Evolutionary conservation across 805 yeast species (phyloP), one percentile per base, ranked within the genome.

Genomic region (Candida nemodendra): DNA sequence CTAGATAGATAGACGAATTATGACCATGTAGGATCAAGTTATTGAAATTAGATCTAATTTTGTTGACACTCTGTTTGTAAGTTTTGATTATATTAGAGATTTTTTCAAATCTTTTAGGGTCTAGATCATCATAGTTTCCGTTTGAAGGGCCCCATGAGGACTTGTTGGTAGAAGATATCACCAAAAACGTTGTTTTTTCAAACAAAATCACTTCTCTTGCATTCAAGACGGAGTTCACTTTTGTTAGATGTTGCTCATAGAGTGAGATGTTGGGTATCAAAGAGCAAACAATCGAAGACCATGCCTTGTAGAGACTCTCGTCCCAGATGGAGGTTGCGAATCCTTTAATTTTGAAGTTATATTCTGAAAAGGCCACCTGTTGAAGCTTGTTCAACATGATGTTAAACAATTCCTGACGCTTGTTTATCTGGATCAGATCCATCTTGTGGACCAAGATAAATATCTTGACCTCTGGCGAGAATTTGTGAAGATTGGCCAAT

Each of bases 271-370:
- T 91, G 11, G 99, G 97, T 40, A 93, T 91, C 49, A 93, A 71
- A 2, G 96, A 84, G 56, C 98, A 90, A 24, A 93, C 97, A 42
- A 93, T 91, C 34, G 81, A 85, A 2, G 96, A 86, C 99, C 99
- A 93, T 1, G 99, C 99, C 60, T 85, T 90, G 61, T 91, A 93
- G 41, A 91, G 68, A 54, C 91, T 80, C 61, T 91, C 98, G 64
- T 91, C 97, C 98, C 98, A 91, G 40, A 91, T 91, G 1, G 96
- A 86, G 0, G 98, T 93, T 5, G 96, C 91, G 57, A 89, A 91
- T 2, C 97, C 97, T 12, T 78, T 75, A 30, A 88, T 67, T 31
- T 76, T 68, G 63, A 88, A 87, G 11, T 58, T 59, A 36, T 51
- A 81, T 14, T 87, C 86, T 37, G 76, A 69, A 26, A 29, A 44